A percentile compares a stretch with the other conserved stretches of the same genome.
Conservation (phyloP, 805 yeast species). For the Barnettozyma salicaria region DNA sequence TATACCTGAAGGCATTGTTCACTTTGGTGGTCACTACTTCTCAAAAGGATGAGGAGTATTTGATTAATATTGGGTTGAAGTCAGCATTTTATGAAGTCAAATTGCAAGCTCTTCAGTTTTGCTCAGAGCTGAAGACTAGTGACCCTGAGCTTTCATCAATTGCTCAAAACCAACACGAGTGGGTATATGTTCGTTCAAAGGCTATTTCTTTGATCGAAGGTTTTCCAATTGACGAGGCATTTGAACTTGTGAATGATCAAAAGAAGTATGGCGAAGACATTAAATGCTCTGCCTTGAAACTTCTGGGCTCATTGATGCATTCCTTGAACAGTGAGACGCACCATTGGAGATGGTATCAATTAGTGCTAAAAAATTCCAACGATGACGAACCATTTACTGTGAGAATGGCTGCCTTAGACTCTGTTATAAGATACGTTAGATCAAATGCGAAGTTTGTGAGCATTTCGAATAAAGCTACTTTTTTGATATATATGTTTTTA, state of each 20-base stretch:
- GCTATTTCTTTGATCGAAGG: conserved; percentile 26
- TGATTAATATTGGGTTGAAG: conserved; percentile 31
- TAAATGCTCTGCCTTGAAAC: conserved; percentile 43
- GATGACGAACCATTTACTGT: conserved; percentile 42
- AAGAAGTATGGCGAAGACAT: conserved; percentile 38
- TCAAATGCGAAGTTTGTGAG: not conserved
- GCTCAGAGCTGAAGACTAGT: conserved; percentile 12
- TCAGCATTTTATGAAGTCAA: conserved; percentile 43
- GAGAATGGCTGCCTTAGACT: conserved; percentile 40
- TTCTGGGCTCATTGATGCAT: conserved; percentile 40
- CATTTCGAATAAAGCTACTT: conserved; percentile 17
- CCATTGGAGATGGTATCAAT: conserved; percentile 11
- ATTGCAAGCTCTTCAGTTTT: conserved; percentile 33
- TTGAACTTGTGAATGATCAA: conserved; percentile 29
- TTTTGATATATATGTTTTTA: conserved; percentile 34
- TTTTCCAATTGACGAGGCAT: conserved; percentile 21
- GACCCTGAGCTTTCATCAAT: conserved; percentile 15
- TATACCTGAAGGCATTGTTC: conserved; percentile 34
- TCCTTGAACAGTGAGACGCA: conserved; percentile 28
- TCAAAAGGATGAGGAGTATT: conserved; percentile 10
- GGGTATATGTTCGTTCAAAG: conserved; percentile 42
- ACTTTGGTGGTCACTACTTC: conserved; percentile 21
- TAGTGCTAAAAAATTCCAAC: conserved; percentile 16
- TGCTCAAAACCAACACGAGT: conserved; percentile 25
- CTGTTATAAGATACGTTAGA: conserved; percentile 31